Conservation (phyloP, 2,329 filamentous ascomycete genomes). For the Zarea fungicola region DNA sequence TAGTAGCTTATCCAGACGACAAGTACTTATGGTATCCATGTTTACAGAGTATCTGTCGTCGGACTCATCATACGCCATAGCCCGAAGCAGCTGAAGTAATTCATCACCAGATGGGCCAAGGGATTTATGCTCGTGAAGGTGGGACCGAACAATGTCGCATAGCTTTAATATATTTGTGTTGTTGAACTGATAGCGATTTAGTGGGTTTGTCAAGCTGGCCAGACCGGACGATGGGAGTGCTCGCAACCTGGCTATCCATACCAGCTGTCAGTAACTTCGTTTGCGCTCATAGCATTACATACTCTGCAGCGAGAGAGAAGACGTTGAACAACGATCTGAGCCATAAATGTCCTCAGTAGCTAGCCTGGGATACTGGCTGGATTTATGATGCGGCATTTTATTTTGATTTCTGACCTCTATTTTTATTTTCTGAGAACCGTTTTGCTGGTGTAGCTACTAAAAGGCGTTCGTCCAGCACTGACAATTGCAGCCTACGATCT, state of each 20-base stretch:
- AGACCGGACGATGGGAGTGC: not conserved
- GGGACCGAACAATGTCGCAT: slow-evolving; percentile 37
- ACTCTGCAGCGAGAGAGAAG: not conserved
- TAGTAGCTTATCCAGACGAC: slow-evolving; percentile 39
- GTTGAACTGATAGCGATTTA: slow-evolving; percentile 10
- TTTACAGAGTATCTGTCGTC: slow-evolving; percentile 28
- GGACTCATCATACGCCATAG: slow-evolving; percentile 34
- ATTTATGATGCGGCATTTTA: not conserved
- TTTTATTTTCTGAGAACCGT: accelerated
- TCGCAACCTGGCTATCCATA: not conserved
- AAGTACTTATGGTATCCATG: slow-evolving; percentile 33
- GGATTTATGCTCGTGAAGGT: slow-evolving; percentile 26
- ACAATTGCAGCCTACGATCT: too few relatives aligned
- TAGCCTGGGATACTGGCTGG: not conserved
- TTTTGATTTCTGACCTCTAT: not conserved
- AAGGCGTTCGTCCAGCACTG: too few relatives aligned
- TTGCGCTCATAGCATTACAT: not conserved
- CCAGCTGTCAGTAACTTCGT: not conserved
- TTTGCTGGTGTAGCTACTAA: too few relatives aligned
- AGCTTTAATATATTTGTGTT: slow-evolving; percentile 29
- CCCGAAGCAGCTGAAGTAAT: slow-evolving; percentile 35
- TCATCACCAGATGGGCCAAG: slow-evolving; percentile 30
- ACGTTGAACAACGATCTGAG: not conserved
- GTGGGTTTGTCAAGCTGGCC: slow-evolving; percentile 4
- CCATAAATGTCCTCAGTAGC: not conserved